phyloP scores from a whole-genome alignment of 441 rosid species.

The Pelargonium cotyledonis region DNA sequence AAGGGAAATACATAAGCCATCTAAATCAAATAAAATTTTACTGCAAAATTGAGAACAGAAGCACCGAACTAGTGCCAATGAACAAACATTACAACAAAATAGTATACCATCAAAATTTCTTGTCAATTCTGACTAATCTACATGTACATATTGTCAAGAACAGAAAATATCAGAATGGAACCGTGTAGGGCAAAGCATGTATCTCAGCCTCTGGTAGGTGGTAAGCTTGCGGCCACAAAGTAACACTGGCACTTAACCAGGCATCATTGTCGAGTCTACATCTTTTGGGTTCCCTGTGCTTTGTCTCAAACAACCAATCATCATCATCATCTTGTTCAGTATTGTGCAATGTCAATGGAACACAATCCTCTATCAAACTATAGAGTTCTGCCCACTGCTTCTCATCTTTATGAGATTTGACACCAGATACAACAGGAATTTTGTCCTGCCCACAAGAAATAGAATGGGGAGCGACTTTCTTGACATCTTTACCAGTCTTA shows the following conservation, averaged over 20 bases:
- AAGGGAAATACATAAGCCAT: too few relatives aligned
- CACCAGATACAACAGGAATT: background rate
- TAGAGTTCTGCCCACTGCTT: slow-evolving; percentile 14
- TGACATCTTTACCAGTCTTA: background rate
- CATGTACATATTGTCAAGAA: too few relatives aligned
- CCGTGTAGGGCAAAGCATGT: slow-evolving; percentile 50
- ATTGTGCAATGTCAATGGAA: slow-evolving; percentile 20
- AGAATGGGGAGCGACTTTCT: background rate
- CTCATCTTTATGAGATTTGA: background rate
- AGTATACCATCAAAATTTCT: too few relatives aligned
- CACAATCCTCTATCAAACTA: slow-evolving; percentile 32
- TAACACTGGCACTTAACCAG: background rate
- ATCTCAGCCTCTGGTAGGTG: slow-evolving; percentile 37
- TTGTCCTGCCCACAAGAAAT: background rate
- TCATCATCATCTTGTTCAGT: slow-evolving; percentile 18
- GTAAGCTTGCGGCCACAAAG: slow-evolving; percentile 34
- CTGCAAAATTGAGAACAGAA: too few relatives aligned
- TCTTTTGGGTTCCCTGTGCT: slow-evolving; percentile 21
- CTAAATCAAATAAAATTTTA: too few relatives aligned
- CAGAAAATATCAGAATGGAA: slow-evolving; percentile 37
- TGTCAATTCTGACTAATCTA: too few relatives aligned
- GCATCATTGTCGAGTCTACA: slow-evolving; percentile 9
- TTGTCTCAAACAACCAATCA: slow-evolving; percentile 33
- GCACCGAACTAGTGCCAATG: too few relatives aligned
- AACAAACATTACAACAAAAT: too few relatives aligned